Base-by-base conservation (phyloP, 345 rosid genomes). In the Arabidopsis arenosa region DNA sequence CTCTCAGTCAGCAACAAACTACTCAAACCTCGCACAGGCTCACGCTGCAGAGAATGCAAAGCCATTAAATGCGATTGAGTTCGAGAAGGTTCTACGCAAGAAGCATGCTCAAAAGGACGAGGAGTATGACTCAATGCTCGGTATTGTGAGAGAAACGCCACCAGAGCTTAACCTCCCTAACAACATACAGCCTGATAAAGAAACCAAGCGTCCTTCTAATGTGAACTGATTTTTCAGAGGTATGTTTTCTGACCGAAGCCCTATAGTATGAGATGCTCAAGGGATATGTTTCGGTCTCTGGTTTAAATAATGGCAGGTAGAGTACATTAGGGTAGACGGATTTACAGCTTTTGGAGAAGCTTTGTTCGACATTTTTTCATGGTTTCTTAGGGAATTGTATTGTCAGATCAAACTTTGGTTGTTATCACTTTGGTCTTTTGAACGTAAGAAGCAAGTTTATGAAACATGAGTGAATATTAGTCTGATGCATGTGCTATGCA, bases 41-140 rank as follows among this genome's bases (percentile, higher is more conserved):
- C 98, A 94, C 80, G 90, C 93, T 15, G 87, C 91, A 62, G 98
- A 92, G 87, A 92, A 92, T 69, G 90, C 90, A 5, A 94, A 92
- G 75, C 83, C 93, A 64, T 85, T 92, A 17, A 86, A 86, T 61
- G 93, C 84, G 81, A 89, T 90, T 8, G 97, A 92, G 84, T 90
- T 94, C 28, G 97, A 94, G 87, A 94, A 90, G 84, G 87, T 80
- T 67, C 90, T 94, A n/a, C 89, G 96, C 69, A 90, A 86, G 83
- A 94, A 86, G 86, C 84, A 84, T 80, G 93, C 88, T 36, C 72
- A 2, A 48, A 75, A 81, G 56, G 95, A 94, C 55, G 96, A 91
- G 85, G 93, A 88, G 60, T 87, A 92, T 68, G 96, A 92, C 84
- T 86, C 96, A 6, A 83, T 92, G 96, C 80, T 94, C 66, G 96